Evolutionary conservation across 768 basidiomycete genomes (phyloP).

Genomic region (Boletales sp.): DNA sequence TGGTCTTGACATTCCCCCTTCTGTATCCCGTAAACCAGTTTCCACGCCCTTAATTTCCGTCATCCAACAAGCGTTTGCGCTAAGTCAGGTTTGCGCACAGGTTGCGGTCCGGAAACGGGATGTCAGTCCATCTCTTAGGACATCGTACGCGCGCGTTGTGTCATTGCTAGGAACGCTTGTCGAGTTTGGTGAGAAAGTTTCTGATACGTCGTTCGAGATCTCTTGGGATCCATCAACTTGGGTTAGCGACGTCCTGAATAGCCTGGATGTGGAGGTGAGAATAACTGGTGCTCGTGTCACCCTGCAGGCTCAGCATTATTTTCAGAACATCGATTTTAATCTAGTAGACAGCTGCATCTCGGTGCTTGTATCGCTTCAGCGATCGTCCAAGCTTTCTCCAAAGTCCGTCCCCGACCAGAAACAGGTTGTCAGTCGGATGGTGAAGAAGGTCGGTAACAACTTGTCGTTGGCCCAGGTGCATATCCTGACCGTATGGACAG

Average conservation of each 20-base stretch:
- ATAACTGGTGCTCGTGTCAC: neutral
- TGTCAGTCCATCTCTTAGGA: constrained; percentile 37
- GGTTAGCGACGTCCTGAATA: constrained; percentile 52
- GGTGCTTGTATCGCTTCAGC: constrained; percentile 53
- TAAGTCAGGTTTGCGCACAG: constrained; percentile 46
- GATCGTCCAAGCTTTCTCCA: constrained; percentile 48
- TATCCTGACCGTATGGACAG: constrained; percentile 32
- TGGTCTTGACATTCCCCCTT: constrained; percentile 36
- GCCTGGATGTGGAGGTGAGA: constrained; percentile 54
- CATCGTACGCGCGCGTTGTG: constrained; percentile 51
- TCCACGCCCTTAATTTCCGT: constrained; percentile 51
- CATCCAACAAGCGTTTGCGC: constrained; percentile 50
- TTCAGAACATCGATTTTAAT: constrained; percentile 49
- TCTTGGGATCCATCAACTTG: constrained; percentile 65
- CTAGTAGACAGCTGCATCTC: constrained; percentile 62
- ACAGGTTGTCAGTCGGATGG: constrained; percentile 54
- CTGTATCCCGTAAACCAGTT: constrained; percentile 24
- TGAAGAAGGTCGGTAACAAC: constrained; percentile 40
- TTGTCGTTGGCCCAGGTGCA: neutral
- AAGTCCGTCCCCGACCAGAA: constrained; percentile 53
- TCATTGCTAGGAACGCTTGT: constrained; percentile 50
- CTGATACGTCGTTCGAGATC: constrained; percentile 33
- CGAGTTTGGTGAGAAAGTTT: constrained; percentile 35
- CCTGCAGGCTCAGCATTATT: constrained; percentile 5
- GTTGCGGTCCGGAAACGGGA: constrained; percentile 31